These are phyloP conservation scores for Trifolium pratense DNA, from an alignment of 306 rosid genomes.

Conservation along the genomic window DNA sequence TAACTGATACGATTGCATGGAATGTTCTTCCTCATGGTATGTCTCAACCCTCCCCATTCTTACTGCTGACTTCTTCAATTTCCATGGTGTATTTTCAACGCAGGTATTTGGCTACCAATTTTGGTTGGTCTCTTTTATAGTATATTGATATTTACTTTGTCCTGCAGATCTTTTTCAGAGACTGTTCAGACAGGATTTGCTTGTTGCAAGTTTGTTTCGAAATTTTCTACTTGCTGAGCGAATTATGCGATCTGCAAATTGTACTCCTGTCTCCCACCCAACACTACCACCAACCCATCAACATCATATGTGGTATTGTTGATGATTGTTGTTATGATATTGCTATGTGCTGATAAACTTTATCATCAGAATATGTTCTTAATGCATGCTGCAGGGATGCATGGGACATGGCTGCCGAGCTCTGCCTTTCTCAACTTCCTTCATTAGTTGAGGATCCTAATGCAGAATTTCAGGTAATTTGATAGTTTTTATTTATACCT, in stretches of 20 bases:
- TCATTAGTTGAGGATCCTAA: constrained; percentile 80
- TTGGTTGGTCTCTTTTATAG: constrained; percentile 34
- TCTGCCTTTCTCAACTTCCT: constrained; percentile 98
- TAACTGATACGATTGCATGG: constrained; percentile 99
- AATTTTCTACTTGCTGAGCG: constrained; percentile 97
- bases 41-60: constrained; percentile 32
- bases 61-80: constrained; percentile 11
- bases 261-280: constrained; percentile 94
- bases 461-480: constrained; percentile 81
- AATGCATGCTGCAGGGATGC: constrained; percentile 86
- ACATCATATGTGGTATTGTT: constrained; percentile 96
- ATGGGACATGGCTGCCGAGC: constrained; percentile 99
- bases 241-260: constrained; percentile 98
- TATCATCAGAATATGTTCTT: constrained; percentile 32
- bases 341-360: constrained; percentile 22
- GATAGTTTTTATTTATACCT: constrained; percentile 16
- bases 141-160: constrained; percentile 7
- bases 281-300: constrained; percentile 93
- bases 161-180: constrained; percentile 94
- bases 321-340: constrained; percentile 41
- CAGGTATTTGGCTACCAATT: constrained; percentile 16
- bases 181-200: constrained; percentile 93
- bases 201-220: constrained; percentile 90
- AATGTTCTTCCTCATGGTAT: constrained; percentile 97
- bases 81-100: constrained; percentile 10